Evolutionary conservation across 805 yeast genomes (phyloP).

Genomic region (Spathaspora arborariae): DNA sequence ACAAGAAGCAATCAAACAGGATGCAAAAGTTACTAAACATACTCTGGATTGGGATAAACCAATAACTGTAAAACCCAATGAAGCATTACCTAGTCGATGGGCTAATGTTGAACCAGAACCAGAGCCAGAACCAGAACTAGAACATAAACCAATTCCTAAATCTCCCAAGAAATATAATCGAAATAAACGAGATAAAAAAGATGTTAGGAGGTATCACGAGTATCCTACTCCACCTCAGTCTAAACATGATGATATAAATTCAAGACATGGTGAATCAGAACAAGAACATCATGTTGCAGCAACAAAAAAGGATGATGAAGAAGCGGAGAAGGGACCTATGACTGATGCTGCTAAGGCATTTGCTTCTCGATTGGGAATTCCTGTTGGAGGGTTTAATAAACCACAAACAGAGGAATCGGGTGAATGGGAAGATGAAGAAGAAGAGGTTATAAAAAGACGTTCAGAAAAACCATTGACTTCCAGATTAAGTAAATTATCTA

Average conservation of each 20-base stretch:
- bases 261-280: neutral
- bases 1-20: constrained; percentile 22
- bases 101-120: constrained; percentile 15
- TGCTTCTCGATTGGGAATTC: constrained; percentile 27
- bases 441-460: neutral
- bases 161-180: neutral
- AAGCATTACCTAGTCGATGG: constrained; percentile 31
- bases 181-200: neutral
- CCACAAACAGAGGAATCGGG: neutral
- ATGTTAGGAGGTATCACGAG: neutral
- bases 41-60: constrained; percentile 9
- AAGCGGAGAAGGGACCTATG: constrained; percentile 22
- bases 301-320: constrained; percentile 6
- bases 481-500: neutral
- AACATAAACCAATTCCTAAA: neutral
- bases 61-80: constrained; percentile 10
- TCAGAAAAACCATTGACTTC: neutral
- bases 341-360: constrained; percentile 28
- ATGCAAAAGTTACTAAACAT: constrained; percentile 7
- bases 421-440: neutral
- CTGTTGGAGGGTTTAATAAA: neutral
- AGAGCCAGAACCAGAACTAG: neutral
- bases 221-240: constrained; percentile 6
- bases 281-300: constrained; percentile 5
- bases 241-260: neutral